Base-by-base conservation (phyloP, 78 protist genomes). In the Dictyostelium firmibasis region DNA sequence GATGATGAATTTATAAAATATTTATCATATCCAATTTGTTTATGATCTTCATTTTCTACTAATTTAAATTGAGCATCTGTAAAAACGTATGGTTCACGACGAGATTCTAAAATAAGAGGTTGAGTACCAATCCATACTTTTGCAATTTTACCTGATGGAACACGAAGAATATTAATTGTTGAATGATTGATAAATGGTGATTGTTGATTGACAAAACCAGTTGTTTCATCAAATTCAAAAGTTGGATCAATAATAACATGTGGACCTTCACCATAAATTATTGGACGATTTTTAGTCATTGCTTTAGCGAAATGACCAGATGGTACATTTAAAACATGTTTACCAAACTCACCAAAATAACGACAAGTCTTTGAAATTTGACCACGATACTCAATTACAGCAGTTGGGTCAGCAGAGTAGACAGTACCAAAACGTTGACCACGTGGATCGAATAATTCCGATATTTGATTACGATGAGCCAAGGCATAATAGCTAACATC, bases 231-330 rank as follows among this genome's bases (percentile, higher is more conserved):
- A 75, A 86, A 86, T 50, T 29, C 20, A 13, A 86, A 86, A 10
- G 92, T 86, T 50, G 92, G 92, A 53, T 86, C 92, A 35, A 86
- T 75, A 57, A 86, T 86, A 2, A 86, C 84, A 76, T 86, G 92
- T 86, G 92, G 92, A 86, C 92, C 92, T 57, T 86, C 92, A 76
- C 92, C 92, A 75, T 86, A 86, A 5, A 86, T 14, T 43, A 86
- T 76, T 75, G 92, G 92, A 29, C 92, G 25, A 53, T 86, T 86
- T 76, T 86, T 86, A n/a, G 77, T 10, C 8, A 53, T 2, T 2
- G 84, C 92, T 33, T 33, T 47, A 2, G 92, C 92, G 35, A 75
- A 86, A n/a, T 86, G 75, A 33, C 92, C 92, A 10, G 92, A 44
- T 33, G 92, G 92, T 23, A 86, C 92, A 43, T 86, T 47, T 38